A percentile compares a stretch with the other conserved stretches of the same genome.
Conservation (phyloP, 495 filamentous ascomycete genomes). For the Chaetomium cochliodes region DNA sequence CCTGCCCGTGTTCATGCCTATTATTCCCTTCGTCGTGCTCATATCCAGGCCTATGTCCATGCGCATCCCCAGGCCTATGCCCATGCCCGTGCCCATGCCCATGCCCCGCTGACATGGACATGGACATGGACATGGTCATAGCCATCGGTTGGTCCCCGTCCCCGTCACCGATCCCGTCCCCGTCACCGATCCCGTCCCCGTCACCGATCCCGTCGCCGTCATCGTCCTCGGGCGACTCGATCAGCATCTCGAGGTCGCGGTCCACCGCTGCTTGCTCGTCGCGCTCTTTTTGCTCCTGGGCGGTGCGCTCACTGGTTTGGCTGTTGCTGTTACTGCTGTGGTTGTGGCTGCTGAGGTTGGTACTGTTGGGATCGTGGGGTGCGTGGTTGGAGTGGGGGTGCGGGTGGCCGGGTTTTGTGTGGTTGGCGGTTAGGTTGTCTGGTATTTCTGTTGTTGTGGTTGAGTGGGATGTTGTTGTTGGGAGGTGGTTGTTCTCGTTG, state of each 20-base stretch:
- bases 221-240: constrained; percentile 35
- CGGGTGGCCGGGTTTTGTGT: constrained; percentile 22
- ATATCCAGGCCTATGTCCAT: too few relatives aligned
- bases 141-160: constrained; percentile 30
- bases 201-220: constrained; percentile 30
- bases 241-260: constrained; percentile 54
- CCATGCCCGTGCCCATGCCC: background rate
- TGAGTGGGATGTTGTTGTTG: too few relatives aligned
- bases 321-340: background rate
- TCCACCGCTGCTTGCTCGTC: constrained; percentile 45
- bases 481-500: too few relatives aligned
- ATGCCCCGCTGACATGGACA: too few relatives aligned
- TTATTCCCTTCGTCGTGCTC: too few relatives aligned
- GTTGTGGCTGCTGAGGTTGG: too few relatives aligned
- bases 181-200: constrained; percentile 27
- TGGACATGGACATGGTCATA: background rate
- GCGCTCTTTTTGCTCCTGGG: constrained; percentile 23
- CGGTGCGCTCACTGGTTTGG: constrained; percentile 11
- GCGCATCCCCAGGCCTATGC: too few relatives aligned
- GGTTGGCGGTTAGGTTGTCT: constrained; percentile 13
- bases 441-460: background rate
- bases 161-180: constrained; percentile 14
- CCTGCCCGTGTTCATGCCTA: background rate
- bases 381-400: constrained; percentile 18
- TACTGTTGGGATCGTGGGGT: background rate